Conservation (phyloP, 2,329 filamentous ascomycete species). For the Xylaria multiplex region DNA sequence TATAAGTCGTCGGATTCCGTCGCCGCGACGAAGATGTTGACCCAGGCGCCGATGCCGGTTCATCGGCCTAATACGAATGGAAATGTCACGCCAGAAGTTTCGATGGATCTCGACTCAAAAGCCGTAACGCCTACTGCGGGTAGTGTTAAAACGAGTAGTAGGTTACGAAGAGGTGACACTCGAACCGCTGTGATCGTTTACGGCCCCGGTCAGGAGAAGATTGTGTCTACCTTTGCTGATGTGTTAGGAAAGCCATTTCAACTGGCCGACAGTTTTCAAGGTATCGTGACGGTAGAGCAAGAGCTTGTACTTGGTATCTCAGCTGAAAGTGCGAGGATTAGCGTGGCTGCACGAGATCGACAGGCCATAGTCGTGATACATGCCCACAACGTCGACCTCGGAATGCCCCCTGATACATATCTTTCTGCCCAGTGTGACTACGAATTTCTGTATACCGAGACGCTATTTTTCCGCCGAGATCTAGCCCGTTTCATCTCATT, state of each 20-base stretch:
- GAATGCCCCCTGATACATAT: slow-evolving; percentile 72
- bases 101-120: slow-evolving; percentile 44
- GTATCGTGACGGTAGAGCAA: slow-evolving; percentile 64
- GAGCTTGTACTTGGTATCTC: slow-evolving; percentile 75
- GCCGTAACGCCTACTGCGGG: slow-evolving; percentile 41
- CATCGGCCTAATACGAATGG: slow-evolving; percentile 52
- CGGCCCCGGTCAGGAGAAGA: slow-evolving; percentile 75
- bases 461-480: slow-evolving; percentile 77
- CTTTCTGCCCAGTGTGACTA: slow-evolving; percentile 80
- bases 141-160: slow-evolving; percentile 57
- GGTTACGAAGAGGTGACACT: slow-evolving; percentile 63
- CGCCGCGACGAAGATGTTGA: slow-evolving; percentile 49
- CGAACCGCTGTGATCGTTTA: slow-evolving; percentile 75
- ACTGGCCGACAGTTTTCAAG: slow-evolving; percentile 64
- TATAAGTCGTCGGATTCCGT: slow-evolving; percentile 23
- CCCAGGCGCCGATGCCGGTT: slow-evolving; percentile 62
- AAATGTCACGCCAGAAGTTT: slow-evolving; percentile 34
- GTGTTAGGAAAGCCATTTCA: slow-evolving; percentile 79
- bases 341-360: slow-evolving; percentile 67
- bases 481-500: slow-evolving; percentile 82
- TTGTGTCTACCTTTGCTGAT: slow-evolving; percentile 80
- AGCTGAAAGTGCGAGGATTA: slow-evolving; percentile 64
- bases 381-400: slow-evolving; percentile 77
- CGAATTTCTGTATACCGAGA: slow-evolving; percentile 83
- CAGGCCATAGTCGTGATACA: slow-evolving; percentile 75